phyloP scores from a whole-genome alignment of 306 rosid genomes.

The Acacia acuminata region DNA sequence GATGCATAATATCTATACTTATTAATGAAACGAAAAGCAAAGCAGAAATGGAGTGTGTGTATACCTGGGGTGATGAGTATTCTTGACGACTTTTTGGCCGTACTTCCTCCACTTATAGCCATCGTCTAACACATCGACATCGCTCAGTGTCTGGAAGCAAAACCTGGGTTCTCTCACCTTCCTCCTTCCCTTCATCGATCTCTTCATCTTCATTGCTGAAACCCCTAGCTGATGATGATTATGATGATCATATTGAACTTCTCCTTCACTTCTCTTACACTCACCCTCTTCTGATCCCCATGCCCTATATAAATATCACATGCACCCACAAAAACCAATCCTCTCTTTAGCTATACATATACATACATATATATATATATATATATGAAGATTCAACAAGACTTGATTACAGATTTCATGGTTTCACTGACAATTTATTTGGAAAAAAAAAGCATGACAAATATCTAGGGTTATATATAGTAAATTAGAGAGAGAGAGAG shows the following conservation, averaged over 20 bases:
- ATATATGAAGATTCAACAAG: background rate
- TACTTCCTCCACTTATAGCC: constrained; percentile 91
- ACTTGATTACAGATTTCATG: background rate
- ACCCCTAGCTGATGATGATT: constrained; percentile 35
- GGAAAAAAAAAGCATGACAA: background rate
- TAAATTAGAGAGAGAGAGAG: background rate
- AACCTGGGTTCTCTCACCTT: constrained; percentile 84
- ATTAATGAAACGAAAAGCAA: background rate
- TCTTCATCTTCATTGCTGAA: constrained; percentile 73
- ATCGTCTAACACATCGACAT: constrained; percentile 83
- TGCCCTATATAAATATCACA: constrained; percentile 35
- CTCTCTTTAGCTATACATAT: background rate
- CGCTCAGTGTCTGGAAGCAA: constrained; percentile 85
- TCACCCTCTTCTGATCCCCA: constrained; percentile 48
- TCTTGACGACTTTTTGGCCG: constrained; percentile 87
- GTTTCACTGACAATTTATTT: background rate
- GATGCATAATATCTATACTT: background rate
- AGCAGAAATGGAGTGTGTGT: background rate
- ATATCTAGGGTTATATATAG: background rate
- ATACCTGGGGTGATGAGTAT: constrained; percentile 89
- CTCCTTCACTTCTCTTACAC: constrained; percentile 37
- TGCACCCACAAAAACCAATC: background rate
- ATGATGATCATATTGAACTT: background rate
- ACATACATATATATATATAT: background rate
- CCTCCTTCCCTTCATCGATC: constrained; percentile 60